Evolutionary conservation across 768 basidiomycete species (phyloP).

Genomic region (Tricholoma terreum): DNA sequence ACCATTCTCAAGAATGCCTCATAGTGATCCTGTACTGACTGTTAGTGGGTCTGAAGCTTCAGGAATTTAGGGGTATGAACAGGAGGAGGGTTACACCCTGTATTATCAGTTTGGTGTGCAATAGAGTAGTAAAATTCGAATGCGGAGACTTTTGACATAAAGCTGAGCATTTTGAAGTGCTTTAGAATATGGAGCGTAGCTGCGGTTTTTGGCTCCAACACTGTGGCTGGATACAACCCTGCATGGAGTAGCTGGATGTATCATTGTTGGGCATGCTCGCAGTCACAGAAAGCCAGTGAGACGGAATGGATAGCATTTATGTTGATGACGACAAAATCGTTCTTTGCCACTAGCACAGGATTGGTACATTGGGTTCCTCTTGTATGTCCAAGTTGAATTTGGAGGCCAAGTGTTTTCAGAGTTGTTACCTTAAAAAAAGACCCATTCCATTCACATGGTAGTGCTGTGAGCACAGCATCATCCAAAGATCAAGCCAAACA

Average conservation of each 20-base stretch:
- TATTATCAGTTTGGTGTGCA: conserved; percentile 6
- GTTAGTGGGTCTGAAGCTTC: too few species aligned
- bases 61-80: not conserved
- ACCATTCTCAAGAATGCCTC: conserved; percentile 14
- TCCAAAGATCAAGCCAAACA: not conserved
- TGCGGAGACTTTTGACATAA: conserved; percentile 9
- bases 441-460: conserved; percentile 3
- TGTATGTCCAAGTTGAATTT: conserved; percentile 26
- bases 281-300: conserved; percentile 29
- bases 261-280: conserved; percentile 13
- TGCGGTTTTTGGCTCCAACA: conserved; percentile 3
- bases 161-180: conserved; percentile 9
- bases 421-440: conserved; percentile 2
- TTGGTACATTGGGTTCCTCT: conserved; percentile 9
- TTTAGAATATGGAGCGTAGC: conserved; percentile 9
- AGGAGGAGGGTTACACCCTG: not conserved
- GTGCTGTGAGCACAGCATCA: not conserved
- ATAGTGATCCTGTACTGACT: conserved; percentile 15
- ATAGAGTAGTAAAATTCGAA: conserved; percentile 12
- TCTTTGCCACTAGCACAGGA: conserved; percentile 1
- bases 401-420: conserved; percentile 22
- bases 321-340: conserved; percentile 32
- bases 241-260: conserved; percentile 26
- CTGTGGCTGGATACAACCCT: conserved; percentile 13
- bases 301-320: conserved; percentile 28